These are phyloP conservation scores for Acephala macrosclerotiorum DNA, from an alignment of 2,329 filamentous ascomycete species.

Conservation along the genomic window DNA sequence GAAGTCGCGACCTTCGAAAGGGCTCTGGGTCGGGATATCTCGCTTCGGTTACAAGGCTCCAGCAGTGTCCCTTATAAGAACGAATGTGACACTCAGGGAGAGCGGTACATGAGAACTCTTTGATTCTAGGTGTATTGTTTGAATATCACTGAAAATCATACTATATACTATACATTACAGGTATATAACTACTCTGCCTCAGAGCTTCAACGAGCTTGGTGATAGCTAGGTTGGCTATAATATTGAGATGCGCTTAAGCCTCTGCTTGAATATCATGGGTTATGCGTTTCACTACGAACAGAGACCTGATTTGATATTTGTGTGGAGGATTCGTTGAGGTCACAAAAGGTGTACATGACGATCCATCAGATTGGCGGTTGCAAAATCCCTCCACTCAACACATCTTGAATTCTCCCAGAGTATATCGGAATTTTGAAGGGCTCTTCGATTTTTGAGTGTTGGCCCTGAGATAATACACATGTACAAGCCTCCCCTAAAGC, in stretches of 20 bases:
- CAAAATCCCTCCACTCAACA: not conserved
- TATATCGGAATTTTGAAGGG: conserved; percentile 15
- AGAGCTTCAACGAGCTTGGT: too few relatives aligned
- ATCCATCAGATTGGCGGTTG: not conserved
- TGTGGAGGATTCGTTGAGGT: too few relatives aligned
- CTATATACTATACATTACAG: too few relatives aligned
- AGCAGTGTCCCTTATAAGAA: not conserved
- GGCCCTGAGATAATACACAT: conserved; percentile 40
- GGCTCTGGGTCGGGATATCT: conserved; percentile 24
- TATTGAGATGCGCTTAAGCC: too few relatives aligned
- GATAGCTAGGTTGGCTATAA: too few relatives aligned
- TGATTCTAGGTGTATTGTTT: too few relatives aligned
- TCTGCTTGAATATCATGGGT: too few relatives aligned
- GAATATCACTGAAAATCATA: too few relatives aligned
- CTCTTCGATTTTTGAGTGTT: conserved; percentile 28
- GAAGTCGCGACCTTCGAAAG: not conserved
- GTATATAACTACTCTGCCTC: too few relatives aligned
- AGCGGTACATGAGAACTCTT: not conserved
- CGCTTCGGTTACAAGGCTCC: conserved; percentile 11
- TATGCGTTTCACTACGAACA: too few relatives aligned
- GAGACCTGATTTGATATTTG: too few relatives aligned
- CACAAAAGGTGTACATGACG: not conserved
- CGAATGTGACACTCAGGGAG: not conserved
- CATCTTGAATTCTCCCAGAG: not conserved
- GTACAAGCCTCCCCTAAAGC: conserved; percentile 34